A percentile compares a stretch with the other conserved stretches of the same genome.
Conservation (phyloP, 1,284 basidiomycete genomes). For the Apiotrichum montevideense region DNA sequence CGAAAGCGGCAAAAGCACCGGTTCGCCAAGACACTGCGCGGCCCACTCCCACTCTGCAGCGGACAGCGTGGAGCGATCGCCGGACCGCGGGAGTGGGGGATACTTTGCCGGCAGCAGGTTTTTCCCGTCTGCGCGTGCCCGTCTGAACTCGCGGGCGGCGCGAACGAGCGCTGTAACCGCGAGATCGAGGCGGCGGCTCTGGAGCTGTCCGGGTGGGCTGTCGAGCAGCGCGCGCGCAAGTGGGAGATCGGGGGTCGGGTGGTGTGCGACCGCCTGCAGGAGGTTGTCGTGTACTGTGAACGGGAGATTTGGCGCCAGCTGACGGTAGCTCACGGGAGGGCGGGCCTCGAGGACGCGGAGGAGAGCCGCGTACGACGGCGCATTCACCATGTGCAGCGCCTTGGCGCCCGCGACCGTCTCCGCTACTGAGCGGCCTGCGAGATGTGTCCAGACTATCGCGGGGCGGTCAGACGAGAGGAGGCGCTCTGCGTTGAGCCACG, state of each 20-base stretch:
- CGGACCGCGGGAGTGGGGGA: not conserved
- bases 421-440: not conserved
- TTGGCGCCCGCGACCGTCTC: not conserved
- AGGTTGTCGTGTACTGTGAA: not conserved
- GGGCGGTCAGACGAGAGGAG: not conserved
- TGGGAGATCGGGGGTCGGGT: conserved; percentile 5
- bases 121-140: not conserved
- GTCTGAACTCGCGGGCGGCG: not conserved
- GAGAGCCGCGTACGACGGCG: not conserved
- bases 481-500: conserved; percentile 27
- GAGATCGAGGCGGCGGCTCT: conserved; percentile 6
- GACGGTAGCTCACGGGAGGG: not conserved
- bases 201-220: not conserved
- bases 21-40: not conserved
- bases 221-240: conserved; percentile 1
- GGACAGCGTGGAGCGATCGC: not conserved
- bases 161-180: conserved; percentile 5
- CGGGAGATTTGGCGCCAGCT: not conserved
- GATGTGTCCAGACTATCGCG: not conserved
- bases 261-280: not conserved
- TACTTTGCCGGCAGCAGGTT: not conserved
- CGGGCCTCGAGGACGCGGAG: not conserved
- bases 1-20: too few species aligned
- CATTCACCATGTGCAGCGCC: not conserved
- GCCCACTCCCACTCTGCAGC: not conserved